Conservation (phyloP, 768 basidiomycete species). For the Kondoa malvinella region DNA sequence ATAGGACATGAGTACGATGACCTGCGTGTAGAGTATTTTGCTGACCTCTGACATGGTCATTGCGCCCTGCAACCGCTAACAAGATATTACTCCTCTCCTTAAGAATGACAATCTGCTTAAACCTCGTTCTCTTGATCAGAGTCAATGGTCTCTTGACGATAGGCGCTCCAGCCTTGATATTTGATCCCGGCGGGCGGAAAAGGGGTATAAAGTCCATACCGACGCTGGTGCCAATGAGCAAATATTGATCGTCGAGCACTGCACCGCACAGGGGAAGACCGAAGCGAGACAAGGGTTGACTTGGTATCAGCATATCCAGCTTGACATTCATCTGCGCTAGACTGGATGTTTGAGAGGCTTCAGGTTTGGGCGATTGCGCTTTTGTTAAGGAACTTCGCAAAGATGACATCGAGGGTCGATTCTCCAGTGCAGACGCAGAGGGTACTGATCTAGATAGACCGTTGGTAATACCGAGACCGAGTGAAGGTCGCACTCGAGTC, state of each 20-base stretch:
- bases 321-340: not conserved
- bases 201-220: conserved; percentile 27
- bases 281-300: conserved; percentile 8
- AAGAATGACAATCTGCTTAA: conserved; percentile 23
- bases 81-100: conserved; percentile 25
- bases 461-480: not conserved
- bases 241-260: conserved; percentile 24
- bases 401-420: not conserved
- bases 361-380: not conserved
- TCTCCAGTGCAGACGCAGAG: not conserved
- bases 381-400: not conserved
- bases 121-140: conserved; percentile 24
- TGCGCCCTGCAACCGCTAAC: conserved; percentile 26
- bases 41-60: conserved; percentile 25
- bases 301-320: not conserved
- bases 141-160: conserved; percentile 23
- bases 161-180: not conserved
- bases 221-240: conserved; percentile 25
- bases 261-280: conserved; percentile 25
- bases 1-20: not conserved
- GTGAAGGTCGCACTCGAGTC: not conserved
- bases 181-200: conserved; percentile 17
- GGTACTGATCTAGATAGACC: not conserved
- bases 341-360: not conserved
- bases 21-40: not conserved